phyloP scores from a whole-genome alignment of 2,329 filamentous ascomycete species.

The Anisogramma anomala region DNA sequence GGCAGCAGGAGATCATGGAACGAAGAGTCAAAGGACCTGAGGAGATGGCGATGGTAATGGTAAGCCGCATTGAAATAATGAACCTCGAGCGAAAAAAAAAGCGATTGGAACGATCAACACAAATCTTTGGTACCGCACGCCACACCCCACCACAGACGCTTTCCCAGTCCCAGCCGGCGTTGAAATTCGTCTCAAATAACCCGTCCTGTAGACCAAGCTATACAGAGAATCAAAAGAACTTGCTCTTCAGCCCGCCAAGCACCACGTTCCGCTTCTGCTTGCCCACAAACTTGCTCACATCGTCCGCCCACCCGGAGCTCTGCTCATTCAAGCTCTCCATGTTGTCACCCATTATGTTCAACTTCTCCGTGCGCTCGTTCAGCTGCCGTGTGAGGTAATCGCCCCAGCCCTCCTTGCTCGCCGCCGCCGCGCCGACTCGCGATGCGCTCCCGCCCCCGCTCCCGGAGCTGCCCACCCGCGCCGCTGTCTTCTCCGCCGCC shows the following conservation, averaged over 20 bases:
- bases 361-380: constrained; percentile 79
- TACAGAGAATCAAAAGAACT: constrained; percentile 32
- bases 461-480: constrained; percentile 25
- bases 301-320: constrained; percentile 73
- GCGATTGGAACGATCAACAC: too few species aligned
- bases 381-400: constrained; percentile 79
- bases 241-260: constrained; percentile 55
- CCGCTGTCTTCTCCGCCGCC: constrained; percentile 56
- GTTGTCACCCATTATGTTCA: constrained; percentile 70
- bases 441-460: constrained; percentile 6
- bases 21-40: too few species aligned
- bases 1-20: too few species aligned
- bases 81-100: too few species aligned
- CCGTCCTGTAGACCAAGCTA: too few species aligned
- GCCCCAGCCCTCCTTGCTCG: constrained; percentile 51
- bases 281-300: constrained; percentile 75
- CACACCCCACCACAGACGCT: too few species aligned
- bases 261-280: constrained; percentile 82
- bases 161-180: too few species aligned
- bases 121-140: too few species aligned
- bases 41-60: too few species aligned
- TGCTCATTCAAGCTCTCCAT: constrained; percentile 75
- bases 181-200: too few species aligned
- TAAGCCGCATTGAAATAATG: too few species aligned
- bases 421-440: constrained; percentile 15